Evolutionary conservation across 1,139 yeast species (phyloP), one percentile per base, ranked within the genome.

Genomic region (Yamadazyma blattariae): DNA sequence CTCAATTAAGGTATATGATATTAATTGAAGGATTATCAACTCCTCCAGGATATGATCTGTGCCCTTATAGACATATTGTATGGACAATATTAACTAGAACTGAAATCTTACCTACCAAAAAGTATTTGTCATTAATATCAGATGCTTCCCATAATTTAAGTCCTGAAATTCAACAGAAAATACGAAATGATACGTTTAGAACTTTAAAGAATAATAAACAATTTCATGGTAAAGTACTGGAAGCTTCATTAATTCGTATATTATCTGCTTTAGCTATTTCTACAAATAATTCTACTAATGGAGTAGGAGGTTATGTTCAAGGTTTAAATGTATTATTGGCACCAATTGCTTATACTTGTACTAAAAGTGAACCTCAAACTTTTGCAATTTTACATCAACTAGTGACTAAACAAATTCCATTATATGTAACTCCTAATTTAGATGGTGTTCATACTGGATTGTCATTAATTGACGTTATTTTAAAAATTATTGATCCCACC

Each of bases 281-380:
- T 70, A 50, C 51, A 10, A 55, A 54, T 37, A 51, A 66, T 46
- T 8, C 25, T 15, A 50, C 52, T 9, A 55, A 54, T 37, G 52
- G 67, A 46, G 22, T 17, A 2, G 61, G 74, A 59, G 51, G 74
- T 0, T 89, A 89, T 54, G 96, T 89, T 10, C 97, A 89, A 54
- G 97, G 97, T 1, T 79, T 90, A 81, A 90, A 90, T 54, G 92
- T 89, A 1, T 57, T 89, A 24, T 74, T 85, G 25, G 97, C 96
- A 0, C 97, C 97, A 1, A 77, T 89, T 39, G 74, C 89, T 15
- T 89, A 79, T 54, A 73, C 84, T 2, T 75, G 85, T 47, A 56
- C 64, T 47, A 79, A 82, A 36, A 77, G 89, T 28, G 97, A 89
- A 54, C 90, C 96, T 0, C 89, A 88, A 59, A 95, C 96, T 1